Evolutionary conservation across 257 asterid genomes (phyloP).

Genomic region (Rubia yunnanensis): DNA sequence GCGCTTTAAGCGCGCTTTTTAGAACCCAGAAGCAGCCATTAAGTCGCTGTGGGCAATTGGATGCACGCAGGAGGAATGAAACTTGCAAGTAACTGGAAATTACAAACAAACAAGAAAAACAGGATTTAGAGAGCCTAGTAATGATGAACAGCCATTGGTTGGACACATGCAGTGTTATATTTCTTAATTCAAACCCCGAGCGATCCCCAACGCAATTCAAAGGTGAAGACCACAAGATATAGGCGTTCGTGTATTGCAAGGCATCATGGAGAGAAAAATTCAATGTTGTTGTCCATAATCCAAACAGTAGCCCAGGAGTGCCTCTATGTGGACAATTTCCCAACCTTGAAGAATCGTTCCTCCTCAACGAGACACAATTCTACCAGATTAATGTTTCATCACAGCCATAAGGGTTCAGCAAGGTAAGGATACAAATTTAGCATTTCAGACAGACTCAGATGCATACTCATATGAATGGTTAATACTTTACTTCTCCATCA

Average conservation of each 20-base stretch:
- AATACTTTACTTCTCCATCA: slow-evolving; percentile 55
- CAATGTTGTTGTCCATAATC: slow-evolving; percentile 64
- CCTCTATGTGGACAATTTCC: slow-evolving; percentile 55
- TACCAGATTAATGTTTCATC: slow-evolving; percentile 57
- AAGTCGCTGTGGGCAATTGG: slow-evolving; percentile 73
- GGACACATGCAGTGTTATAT: background rate
- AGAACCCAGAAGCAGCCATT: too few relatives aligned
- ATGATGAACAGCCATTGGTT: background rate
- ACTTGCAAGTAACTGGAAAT: slow-evolving; percentile 71
- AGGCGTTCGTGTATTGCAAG: slow-evolving; percentile 51
- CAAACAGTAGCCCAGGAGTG: slow-evolving; percentile 76
- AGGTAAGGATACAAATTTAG: background rate
- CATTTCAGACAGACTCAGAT: background rate
- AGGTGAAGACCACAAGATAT: slow-evolving; percentile 62
- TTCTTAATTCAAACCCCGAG: slow-evolving; percentile 73
- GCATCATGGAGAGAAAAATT: slow-evolving; percentile 63
- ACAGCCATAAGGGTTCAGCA: slow-evolving; percentile 35
- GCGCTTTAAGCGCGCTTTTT: too few relatives aligned
- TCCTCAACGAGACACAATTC: slow-evolving; percentile 63
- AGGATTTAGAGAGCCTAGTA: background rate
- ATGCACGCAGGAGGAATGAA: slow-evolving; percentile 56
- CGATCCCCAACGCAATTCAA: slow-evolving; percentile 60
- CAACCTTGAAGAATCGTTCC: slow-evolving; percentile 65
- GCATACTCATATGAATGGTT: background rate
- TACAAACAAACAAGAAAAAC: background rate